Base-by-base conservation (phyloP, 2,329 filamentous ascomycete genomes). In the Trichoderma afroharzianum region DNA sequence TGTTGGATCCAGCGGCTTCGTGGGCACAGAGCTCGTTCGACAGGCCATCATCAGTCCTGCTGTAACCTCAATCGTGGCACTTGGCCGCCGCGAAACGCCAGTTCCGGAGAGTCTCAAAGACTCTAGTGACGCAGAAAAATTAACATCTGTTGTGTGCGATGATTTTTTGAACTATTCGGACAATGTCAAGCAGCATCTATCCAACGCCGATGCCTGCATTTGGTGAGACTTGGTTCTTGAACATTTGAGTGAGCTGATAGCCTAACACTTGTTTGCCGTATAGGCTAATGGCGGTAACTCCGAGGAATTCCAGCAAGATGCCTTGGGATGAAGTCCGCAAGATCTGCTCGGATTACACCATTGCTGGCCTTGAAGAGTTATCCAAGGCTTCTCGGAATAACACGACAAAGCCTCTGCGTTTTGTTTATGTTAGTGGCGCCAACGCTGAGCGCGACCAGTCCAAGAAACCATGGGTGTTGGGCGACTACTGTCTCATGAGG, bases 351-450 rank as follows among this genome's bases (percentile, higher is more conserved):
- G 82, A 80, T 14, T 80, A 77, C 21, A 74, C 79, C 0, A 53
- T 79, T 3, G 71, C 74, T 1, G 79, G 76, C 0, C 72, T 85
- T 26, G 75, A 83, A n/a, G 78, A 80, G 0, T 79, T 85, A 3
- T 75, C 77, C 7, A 74, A 79, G 8, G 73, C 79, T 15, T 76
- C 75, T 12, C 74, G 76, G 0, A 66, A 68, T 18, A 68, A 72
- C 0, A 67, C 73, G 2, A 63, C 72, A 15, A 79, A 76, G 57
- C 83, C 85, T 0, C 78, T 87, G 39, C 82, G 82, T 1, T 87
- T 87, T 71, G 63, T 87, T 3, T 87, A 87, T 74, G 80, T 85
- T 72, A 88, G 86, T 73, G 87, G 86, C 3, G 74, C 78, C 2
- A 78, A 76, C 1, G 80, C 81, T 3, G 81, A 83, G 73, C 81